Base-by-base conservation (phyloP, 768 basidiomycete genomes). In the Psilocybe subaeruginosa region DNA sequence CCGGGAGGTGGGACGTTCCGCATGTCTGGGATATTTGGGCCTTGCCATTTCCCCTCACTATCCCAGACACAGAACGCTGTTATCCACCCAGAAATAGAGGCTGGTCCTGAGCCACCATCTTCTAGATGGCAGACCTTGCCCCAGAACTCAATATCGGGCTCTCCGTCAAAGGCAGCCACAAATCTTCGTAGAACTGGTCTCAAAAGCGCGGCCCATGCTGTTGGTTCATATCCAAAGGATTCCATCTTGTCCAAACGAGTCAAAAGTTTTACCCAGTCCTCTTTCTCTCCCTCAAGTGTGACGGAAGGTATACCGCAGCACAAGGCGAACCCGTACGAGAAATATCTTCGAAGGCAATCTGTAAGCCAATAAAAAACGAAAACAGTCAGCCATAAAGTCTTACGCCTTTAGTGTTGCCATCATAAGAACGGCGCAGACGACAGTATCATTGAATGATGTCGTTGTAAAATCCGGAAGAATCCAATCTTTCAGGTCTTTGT, bases 241-340 rank as follows among this genome's bases (percentile, higher is more conserved):
- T 41, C 41, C 8, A 69, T 60, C 53, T 68, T 71, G 17, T 67
- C 68, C n/a, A 70, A 45, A 0, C 68, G 66, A 2, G 43, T 17
- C 8, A 71, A 58, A 7, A 72, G 51, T 9, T 65, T 66, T 45
- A 64, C 61, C 69, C 68, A 70, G 64, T 72, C 69, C 27, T 47
- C 49, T 33, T 64, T 64, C 4, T 64, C 63, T 3, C 69, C 70
- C 43, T 69, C 64, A 6, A 71, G 63, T 0, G 70, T 70, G 12
- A 72, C 63, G 4, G 55, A 62, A 6, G 71, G 70, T 11, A 71
- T 69, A 3, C 70, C 72, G 41, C 70, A 72, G 1, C 23, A 0
- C 11, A 63, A 5, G 14, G 0, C 5, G 14, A 69, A 58, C 9
- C n/a, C 31, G 58, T 66, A 69, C 9, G 17, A 29, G 57, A 70